A percentile compares a stretch with the other conserved stretches of the same genome.
Conservation (phyloP, 2,329 filamentous ascomycete genomes). For the Xylaria sp. region DNA sequence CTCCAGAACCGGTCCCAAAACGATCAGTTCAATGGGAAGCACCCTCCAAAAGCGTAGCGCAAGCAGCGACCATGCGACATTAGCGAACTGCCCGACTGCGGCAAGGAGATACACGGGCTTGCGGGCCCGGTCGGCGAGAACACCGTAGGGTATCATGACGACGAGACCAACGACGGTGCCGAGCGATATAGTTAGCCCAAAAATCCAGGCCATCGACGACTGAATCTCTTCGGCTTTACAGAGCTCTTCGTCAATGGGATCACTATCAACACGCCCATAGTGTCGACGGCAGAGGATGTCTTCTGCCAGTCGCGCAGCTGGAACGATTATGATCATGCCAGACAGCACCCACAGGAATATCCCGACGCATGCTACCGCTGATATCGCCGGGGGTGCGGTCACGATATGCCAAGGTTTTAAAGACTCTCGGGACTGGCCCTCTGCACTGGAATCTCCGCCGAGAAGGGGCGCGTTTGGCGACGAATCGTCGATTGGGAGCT, state of each 20-base stretch:
- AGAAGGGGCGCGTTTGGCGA: slow-evolving; percentile 15
- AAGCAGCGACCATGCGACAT: not conserved
- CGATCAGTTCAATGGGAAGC: not conserved
- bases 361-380: slow-evolving; percentile 3
- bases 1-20: not conserved
- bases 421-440: not conserved
- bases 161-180: slow-evolving; percentile 32
- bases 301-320: slow-evolving; percentile 5
- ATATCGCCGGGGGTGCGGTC: slow-evolving; percentile 6
- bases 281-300: slow-evolving; percentile 22
- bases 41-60: not conserved
- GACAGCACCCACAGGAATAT: slow-evolving; percentile 25
- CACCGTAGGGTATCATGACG: slow-evolving; percentile 36
- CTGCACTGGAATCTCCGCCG: not conserved
- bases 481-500: not conserved
- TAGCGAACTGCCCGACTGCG: not conserved
- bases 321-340: slow-evolving; percentile 13
- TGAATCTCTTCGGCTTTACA: slow-evolving; percentile 36
- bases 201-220: slow-evolving; percentile 29
- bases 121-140: slow-evolving; percentile 37
- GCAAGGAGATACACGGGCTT: slow-evolving; percentile 8
- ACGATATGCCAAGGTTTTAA: slow-evolving; percentile 15
- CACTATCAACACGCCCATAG: slow-evolving; percentile 10
- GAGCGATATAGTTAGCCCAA: slow-evolving; percentile 28
- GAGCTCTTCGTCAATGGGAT: slow-evolving; percentile 28